These are phyloP conservation scores for Schizosaccharomyces japonicus DNA, from an alignment of 805 yeast species.

Conservation along the genomic window DNA sequence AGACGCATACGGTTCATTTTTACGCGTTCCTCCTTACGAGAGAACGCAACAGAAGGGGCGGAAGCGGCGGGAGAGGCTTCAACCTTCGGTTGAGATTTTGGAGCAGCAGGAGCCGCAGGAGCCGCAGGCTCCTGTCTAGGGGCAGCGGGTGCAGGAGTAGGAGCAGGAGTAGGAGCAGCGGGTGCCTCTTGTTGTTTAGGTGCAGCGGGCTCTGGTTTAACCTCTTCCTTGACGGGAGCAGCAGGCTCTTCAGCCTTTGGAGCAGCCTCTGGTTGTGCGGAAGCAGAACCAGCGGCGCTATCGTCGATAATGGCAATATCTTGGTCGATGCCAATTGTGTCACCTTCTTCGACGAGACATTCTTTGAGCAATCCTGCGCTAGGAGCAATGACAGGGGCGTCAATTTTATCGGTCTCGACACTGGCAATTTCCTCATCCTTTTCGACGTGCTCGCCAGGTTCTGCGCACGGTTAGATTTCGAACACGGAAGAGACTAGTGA, in stretches of 20 bases:
- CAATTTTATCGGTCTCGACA: conserved; percentile 93
- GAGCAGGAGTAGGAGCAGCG: background rate
- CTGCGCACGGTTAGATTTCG: too few relatives aligned
- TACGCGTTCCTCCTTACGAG: conserved; percentile 73
- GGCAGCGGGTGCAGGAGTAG: conserved; percentile 16
- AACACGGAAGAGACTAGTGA: too few relatives aligned
- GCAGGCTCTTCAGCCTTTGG: conserved; percentile 15
- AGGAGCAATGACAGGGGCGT: conserved; percentile 90
- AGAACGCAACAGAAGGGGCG: conserved; percentile 25
- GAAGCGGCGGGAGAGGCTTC: conserved; percentile 14
- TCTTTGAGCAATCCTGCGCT: conserved; percentile 73
- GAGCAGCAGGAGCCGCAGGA: conserved; percentile 14
- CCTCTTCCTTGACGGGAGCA: conserved; percentile 8
- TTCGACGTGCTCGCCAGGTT: conserved; percentile 4
- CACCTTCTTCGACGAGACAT: conserved; percentile 59
- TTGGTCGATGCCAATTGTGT: conserved; percentile 90
- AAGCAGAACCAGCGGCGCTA: conserved; percentile 20
- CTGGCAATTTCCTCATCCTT: conserved; percentile 37
- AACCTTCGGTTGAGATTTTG: conserved; percentile 18
- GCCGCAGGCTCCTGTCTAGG: conserved; percentile 12
- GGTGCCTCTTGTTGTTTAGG: conserved; percentile 11
- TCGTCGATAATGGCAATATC: conserved; percentile 65
- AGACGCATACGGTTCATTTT: conserved; percentile 98
- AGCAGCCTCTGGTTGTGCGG: background rate
- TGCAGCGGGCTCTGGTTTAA: too few relatives aligned